Conservation (phyloP, 495 filamentous ascomycete species). For the Penicillium atrosanguineum region DNA sequence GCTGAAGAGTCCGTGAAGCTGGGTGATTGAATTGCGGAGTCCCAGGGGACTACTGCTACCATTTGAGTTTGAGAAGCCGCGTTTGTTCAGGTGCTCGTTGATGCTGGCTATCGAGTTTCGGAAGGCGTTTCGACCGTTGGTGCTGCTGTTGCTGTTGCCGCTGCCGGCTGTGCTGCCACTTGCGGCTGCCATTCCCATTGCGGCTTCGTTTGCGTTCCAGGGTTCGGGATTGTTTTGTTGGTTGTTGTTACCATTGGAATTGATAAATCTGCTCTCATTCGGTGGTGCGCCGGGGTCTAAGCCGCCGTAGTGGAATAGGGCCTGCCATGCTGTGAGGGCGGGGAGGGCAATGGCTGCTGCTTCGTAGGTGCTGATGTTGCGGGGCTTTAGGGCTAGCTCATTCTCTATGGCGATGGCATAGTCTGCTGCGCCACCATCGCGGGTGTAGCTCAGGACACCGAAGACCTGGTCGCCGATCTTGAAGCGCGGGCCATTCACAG, state of each 20-base stretch:
- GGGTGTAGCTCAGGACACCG: conserved; percentile 43
- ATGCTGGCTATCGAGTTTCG: background rate
- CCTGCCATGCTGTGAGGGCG: conserved; percentile 57
- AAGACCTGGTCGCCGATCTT: conserved; percentile 53
- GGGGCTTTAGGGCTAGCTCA: conserved; percentile 51
- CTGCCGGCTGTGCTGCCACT: background rate
- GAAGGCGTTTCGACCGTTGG: background rate
- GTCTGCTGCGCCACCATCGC: conserved; percentile 51
- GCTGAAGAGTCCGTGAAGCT: background rate
- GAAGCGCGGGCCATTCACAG: conserved; percentile 37
- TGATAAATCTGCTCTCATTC: background rate
- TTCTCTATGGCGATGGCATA: conserved; percentile 49
- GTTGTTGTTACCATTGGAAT: background rate
- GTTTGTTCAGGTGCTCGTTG: conserved; percentile 4
- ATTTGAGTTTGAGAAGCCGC: background rate
- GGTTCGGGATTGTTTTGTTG: background rate
- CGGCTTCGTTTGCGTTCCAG: conserved; percentile 2
- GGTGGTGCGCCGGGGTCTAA: conserved; percentile 25
- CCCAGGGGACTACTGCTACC: background rate
- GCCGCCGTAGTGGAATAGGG: conserved; percentile 53
- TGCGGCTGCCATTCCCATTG: background rate
- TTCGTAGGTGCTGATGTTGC: conserved; percentile 44
- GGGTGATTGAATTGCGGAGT: background rate
- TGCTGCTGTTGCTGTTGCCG: conserved; percentile 1
- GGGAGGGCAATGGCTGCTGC: conserved; percentile 53